Percentiles rank a stretch among this genome's conserved stretches.
phyloP scores from a whole-genome alignment of 495 filamentous ascomycete genomes.

The Hypoxylon lenormandii region DNA sequence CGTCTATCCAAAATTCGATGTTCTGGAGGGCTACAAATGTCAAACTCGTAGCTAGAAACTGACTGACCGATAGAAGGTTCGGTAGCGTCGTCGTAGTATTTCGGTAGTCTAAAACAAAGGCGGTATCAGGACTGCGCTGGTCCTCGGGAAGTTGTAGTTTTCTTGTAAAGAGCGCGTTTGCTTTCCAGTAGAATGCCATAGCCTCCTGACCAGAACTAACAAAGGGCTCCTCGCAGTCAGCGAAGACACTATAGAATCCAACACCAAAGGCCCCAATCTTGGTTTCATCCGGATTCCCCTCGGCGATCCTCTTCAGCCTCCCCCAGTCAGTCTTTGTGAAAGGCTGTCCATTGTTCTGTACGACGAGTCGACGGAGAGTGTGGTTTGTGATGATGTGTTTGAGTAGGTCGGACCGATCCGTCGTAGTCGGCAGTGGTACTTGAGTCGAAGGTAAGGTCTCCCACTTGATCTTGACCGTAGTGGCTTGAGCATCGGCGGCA shows the following conservation, averaged over 20 bases:
- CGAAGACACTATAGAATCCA: slow-evolving; percentile 98
- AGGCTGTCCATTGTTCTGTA: slow-evolving; percentile 87
- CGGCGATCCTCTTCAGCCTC: slow-evolving; percentile 92
- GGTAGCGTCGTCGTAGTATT: slow-evolving; percentile 87
- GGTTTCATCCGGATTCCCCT: slow-evolving; percentile 97
- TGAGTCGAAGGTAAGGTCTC: slow-evolving; percentile 85
- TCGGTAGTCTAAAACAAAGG: slow-evolving; percentile 91
- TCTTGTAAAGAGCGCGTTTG: slow-evolving; percentile 90
- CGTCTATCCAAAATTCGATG: slow-evolving; percentile 91
- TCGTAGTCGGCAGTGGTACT: slow-evolving; percentile 75
- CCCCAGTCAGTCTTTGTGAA: slow-evolving; percentile 92
- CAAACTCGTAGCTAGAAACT: slow-evolving; percentile 93
- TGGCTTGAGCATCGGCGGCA: slow-evolving; percentile 92
- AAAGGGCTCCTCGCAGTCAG: slow-evolving; percentile 97
- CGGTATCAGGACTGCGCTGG: slow-evolving; percentile 75
- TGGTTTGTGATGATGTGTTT: slow-evolving; percentile 86
- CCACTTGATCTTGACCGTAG: slow-evolving; percentile 87
- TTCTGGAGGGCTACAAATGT: slow-evolving; percentile 91
- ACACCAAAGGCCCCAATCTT: slow-evolving; percentile 99
- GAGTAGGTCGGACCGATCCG: slow-evolving; percentile 74
- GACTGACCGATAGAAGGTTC: slow-evolving; percentile 81
- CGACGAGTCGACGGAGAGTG: slow-evolving; percentile 82
- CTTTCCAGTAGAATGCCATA: slow-evolving; percentile 99
- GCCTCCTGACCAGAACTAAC: slow-evolving; percentile 89
- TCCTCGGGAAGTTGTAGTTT: slow-evolving; percentile 74